Evolutionary conservation across 106 monocot species (phyloP), one percentile per base, ranked within the genome.

Genomic region (Gastrodia elata): DNA sequence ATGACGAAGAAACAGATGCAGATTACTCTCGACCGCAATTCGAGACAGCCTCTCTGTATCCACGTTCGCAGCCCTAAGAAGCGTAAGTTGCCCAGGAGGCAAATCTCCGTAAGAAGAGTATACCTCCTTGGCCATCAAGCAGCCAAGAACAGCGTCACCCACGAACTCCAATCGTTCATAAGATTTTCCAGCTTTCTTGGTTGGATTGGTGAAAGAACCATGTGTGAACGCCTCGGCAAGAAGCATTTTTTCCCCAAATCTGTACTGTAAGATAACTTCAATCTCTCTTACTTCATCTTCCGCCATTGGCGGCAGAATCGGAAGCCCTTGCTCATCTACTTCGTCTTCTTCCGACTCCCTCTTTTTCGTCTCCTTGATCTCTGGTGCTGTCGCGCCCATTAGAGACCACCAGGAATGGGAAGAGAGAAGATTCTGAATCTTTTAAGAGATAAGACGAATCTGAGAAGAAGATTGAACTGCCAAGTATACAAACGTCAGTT

Each of bases 41-140:
- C 90, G 83, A 1, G 86, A 79, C 36, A 90, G 86, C 52, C 76
- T 90, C 78, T 90, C 87, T 22, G 77, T 90, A 58, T 83, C 77
- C 7, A 90, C 82, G 70, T 87, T 90, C 71, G 80, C 87, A 6
- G 84, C 80, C 35, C 86, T 83, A 41, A 90, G 84, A 11, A 64
- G 39, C 5, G 86, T 82, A 33, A 90, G 79, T 2, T 22, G 68
- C 2, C 90, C 84, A n/a, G 1, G 88, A 20, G 68, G 36, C 26
- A 78, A 73, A 27, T 68, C 61, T 1, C 55, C 68, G 43, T 88
- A 84, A 20, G 59, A 43, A 33, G 0, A 0, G 41, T 80, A 83
- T 8, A 85, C 40, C 39, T 76, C 72, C 24, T 18, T 33, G 1
- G 78, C 78, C 9, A 89, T 65, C 9, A 74, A 11, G 32, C 71